Percentiles rank a stretch among this genome's conserved stretches.
These are phyloP conservation scores for Trametes elegans DNA, from an alignment of 768 basidiomycete species.

Conservation along the genomic window DNA sequence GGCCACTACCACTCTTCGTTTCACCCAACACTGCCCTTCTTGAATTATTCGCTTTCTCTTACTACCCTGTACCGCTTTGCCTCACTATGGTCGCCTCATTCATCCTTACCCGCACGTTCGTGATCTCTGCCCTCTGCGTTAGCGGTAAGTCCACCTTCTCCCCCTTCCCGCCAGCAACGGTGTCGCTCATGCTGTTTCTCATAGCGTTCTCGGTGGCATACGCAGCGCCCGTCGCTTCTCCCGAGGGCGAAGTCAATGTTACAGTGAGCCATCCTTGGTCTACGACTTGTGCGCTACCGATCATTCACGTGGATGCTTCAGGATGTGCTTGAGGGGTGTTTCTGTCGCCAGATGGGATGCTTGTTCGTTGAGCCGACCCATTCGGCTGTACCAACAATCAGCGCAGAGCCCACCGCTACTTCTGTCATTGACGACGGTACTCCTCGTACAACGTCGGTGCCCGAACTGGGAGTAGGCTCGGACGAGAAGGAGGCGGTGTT, in stretches of 20 bases:
- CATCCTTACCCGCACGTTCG: constrained; percentile 16
- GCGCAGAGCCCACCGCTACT: background rate
- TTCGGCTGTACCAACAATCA: background rate
- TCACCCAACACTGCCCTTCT: no score
- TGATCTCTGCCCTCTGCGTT: constrained; percentile 15
- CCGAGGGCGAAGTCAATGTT: background rate
- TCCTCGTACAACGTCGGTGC: no score
- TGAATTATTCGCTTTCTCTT: no score
- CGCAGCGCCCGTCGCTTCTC: background rate
- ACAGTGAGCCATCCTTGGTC: background rate
- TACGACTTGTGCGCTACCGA: no score
- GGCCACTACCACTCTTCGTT: no score
- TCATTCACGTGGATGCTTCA: no score
- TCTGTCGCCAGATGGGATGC: constrained; percentile 3
- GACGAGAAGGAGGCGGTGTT: no score
- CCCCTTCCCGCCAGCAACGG: no score
- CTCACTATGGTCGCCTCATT: constrained; percentile 10
- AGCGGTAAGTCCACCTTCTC: background rate
- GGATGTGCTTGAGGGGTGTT: no score
- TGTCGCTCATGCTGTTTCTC: background rate
- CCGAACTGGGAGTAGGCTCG: no score
- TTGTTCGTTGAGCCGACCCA: background rate
- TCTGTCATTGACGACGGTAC: background rate
- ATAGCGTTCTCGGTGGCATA: background rate
- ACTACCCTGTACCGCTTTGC: no score